Evolutionary conservation across 176 grass and related monocot species (phyloP), one percentile per base, ranked within the genome.

Genomic region (Pontederia crassipes): DNA sequence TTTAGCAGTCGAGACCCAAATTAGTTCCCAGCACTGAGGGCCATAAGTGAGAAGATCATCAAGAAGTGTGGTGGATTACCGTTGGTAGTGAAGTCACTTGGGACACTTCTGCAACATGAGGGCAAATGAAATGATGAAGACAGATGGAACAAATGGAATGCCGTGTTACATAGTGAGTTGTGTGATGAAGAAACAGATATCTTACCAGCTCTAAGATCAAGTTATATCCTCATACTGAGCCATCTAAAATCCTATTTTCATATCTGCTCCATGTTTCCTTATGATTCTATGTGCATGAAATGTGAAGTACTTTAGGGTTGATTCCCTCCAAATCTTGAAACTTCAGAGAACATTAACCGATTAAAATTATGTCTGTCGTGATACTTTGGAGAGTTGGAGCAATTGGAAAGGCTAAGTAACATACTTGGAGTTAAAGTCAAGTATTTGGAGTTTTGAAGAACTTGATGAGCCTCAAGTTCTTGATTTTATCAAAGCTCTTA

Each of bases 21-120:
- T 2, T 4, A n/a, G 11, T 35, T 45, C 9, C 28, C 59, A 46
- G 17, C 16, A 5, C 17, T 62, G 29, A 14, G 40, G 11, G 59
- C 40, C 15, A 62, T 47, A 6, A 28, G 59, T 2, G 0, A 6
- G 32, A 40, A 62, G 59, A 62, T 62, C 10, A 12, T 45, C 9
- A 62, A 14, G 1, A 62, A 62, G 59, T 62, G 59, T 11, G 13
- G 28, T 47, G 28, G 59, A 11, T 62, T 62, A 8, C 59, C 59
- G 2, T 46, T 62, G 35, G 59, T 7, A 6, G 3, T 62, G 59
- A 62, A 45, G 28, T n/a, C 29, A 12, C 35, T 62, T n/a, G 20
- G 20, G 0, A 24, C 0, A 24, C 20, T 24, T 24, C 20, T 24
- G 20, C 20, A 24, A 24, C 20, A 40, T 17, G 59, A 62, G 13